A percentile compares a stretch with the other conserved stretches of the same genome.
These are phyloP conservation scores for Aspergillus avenaceus DNA, from an alignment of 495 filamentous ascomycete species.

Conservation along the genomic window DNA sequence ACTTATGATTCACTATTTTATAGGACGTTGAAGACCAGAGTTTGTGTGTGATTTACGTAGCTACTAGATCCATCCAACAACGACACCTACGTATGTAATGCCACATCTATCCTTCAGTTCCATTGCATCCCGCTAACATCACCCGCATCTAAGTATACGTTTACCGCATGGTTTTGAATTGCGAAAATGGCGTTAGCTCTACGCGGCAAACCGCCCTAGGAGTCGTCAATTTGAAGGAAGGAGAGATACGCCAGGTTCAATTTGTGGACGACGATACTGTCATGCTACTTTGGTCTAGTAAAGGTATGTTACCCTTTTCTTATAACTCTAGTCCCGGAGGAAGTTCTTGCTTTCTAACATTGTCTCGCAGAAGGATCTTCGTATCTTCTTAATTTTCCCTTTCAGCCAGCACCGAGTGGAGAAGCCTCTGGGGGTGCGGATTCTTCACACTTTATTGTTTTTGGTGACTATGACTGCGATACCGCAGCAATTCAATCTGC, in stretches of 20 bases:
- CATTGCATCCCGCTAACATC: background rate
- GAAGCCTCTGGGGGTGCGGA: background rate
- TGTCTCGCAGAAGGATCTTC: slow-evolving; percentile 17
- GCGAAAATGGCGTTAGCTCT: slow-evolving; percentile 54
- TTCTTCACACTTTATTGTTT: slow-evolving; percentile 6
- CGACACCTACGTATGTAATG: slow-evolving; percentile 31
- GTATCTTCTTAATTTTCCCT: slow-evolving; percentile 38
- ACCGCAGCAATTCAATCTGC: slow-evolving; percentile 12
- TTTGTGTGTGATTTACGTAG: slow-evolving; percentile 35
- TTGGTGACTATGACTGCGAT: slow-evolving; percentile 16
- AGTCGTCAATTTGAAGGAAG: slow-evolving; percentile 36
- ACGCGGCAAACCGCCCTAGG: slow-evolving; percentile 37
- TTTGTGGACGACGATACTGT: slow-evolving; percentile 53
- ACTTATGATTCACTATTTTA: background rate
- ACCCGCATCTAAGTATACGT: slow-evolving; percentile 40
- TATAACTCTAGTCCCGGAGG: background rate
- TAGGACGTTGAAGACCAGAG: slow-evolving; percentile 22
- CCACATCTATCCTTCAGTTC: background rate
- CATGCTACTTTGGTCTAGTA: slow-evolving; percentile 44
- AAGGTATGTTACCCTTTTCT: slow-evolving; percentile 28
- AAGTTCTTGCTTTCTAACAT: slow-evolving; percentile 15
- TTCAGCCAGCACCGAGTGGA: slow-evolving; percentile 18
- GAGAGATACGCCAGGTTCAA: slow-evolving; percentile 48
- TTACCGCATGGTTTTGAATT: slow-evolving; percentile 44
- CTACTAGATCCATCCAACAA: slow-evolving; percentile 25